These are phyloP conservation scores for Globisporangium ultimum DNA, from an alignment of 352 stramenopile species.

Conservation along the genomic window DNA sequence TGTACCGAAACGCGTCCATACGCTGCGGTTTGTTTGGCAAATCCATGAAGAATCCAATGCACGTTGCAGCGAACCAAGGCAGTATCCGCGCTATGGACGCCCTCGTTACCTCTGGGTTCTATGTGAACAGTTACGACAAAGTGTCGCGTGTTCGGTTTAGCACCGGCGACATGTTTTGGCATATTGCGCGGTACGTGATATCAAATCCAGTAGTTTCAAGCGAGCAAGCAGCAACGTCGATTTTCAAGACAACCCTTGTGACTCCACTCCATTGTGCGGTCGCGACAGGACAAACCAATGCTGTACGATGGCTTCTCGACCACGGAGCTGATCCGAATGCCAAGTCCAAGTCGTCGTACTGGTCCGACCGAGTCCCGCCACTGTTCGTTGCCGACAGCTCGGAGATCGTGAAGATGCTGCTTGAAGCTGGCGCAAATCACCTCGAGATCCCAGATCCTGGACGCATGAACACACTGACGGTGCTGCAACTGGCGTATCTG, in stretches of 20 bases:
- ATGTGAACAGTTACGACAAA: conserved; percentile 69
- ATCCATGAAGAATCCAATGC: conserved; percentile 81
- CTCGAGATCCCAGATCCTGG: conserved; percentile 61
- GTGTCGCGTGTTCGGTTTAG: conserved; percentile 70
- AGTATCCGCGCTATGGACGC: conserved; percentile 56
- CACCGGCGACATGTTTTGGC: conserved; percentile 78
- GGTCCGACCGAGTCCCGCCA: conserved; percentile 57
- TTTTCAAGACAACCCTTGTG: conserved; percentile 70
- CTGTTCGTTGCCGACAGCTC: conserved; percentile 70
- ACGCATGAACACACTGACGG: too few species aligned
- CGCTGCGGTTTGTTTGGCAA: conserved; percentile 52
- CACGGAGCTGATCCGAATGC: conserved; percentile 58
- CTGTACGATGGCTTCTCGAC: conserved; percentile 52
- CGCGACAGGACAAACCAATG: conserved; percentile 52
- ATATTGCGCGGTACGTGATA: conserved; percentile 65
- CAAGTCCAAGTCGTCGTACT: conserved; percentile 56
- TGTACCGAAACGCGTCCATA: conserved; percentile 55
- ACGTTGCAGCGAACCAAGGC: conserved; percentile 60
- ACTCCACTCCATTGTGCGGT: conserved; percentile 78
- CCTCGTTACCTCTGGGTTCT: conserved; percentile 48
- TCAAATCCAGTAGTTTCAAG: conserved; percentile 32
- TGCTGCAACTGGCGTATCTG: conserved; percentile 69
- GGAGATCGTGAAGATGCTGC: conserved; percentile 56
- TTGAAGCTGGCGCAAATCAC: conserved; percentile 65
- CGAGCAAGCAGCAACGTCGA: conserved; percentile 44